Conservation (phyloP, 2,329 filamentous ascomycete genomes). For the Trichophyton mentagrophytes region DNA sequence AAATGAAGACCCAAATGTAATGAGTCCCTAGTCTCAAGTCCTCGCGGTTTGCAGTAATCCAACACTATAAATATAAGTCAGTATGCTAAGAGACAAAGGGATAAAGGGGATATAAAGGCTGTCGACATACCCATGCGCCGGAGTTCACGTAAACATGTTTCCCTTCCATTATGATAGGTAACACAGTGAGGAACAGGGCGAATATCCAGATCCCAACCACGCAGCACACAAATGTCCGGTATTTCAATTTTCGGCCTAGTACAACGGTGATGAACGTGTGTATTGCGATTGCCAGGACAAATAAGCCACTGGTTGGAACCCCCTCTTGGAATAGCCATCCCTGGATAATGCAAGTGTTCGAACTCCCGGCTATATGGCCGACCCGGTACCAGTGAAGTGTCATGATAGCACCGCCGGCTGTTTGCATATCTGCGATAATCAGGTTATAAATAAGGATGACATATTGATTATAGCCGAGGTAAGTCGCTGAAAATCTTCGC, state of each 20-base stretch:
- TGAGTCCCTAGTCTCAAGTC: conserved; percentile 37
- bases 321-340: conserved; percentile 41
- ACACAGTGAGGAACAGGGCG: conserved; percentile 33
- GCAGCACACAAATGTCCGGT: conserved; percentile 31
- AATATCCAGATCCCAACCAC: conserved; percentile 37
- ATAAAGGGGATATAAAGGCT: background rate
- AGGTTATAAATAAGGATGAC: conserved; percentile 43
- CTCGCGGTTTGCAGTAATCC: conserved; percentile 34
- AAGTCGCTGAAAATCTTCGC: conserved; percentile 35
- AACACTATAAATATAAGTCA: conserved; percentile 30
- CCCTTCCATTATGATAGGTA: conserved; percentile 33
- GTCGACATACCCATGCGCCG: conserved; percentile 36
- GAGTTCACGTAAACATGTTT: conserved; percentile 35
- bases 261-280: conserved; percentile 41
- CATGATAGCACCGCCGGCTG: conserved; percentile 38
- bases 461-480: conserved; percentile 42
- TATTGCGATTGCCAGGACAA: conserved; percentile 41
- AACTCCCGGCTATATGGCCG: conserved; percentile 33
- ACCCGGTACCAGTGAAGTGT: conserved; percentile 36
- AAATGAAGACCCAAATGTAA: conserved; percentile 42
- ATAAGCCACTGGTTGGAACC: conserved; percentile 39
- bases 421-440: conserved; percentile 39
- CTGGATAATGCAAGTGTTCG: conserved; percentile 37
- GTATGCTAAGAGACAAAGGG: too few species aligned
- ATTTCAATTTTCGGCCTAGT: conserved; percentile 33